Base-by-base conservation (phyloP, 2,329 filamentous ascomycete species). In the Colletotrichum melonis region DNA sequence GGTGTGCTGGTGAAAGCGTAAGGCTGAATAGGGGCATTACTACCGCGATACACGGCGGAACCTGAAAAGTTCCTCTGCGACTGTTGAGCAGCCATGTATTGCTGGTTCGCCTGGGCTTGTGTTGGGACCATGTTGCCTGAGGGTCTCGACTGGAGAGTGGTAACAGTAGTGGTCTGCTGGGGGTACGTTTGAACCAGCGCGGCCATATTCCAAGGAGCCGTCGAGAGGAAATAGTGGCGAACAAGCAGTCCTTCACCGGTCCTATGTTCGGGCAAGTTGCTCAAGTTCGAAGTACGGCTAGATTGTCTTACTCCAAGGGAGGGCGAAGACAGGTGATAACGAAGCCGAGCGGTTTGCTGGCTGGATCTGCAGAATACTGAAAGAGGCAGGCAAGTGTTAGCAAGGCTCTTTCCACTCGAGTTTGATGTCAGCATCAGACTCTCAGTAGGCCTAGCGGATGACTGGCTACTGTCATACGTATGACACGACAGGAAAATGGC, bases 141-240 rank as follows among this genome's bases (percentile, higher is more conserved):
- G 75, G 92, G 90, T 81, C 92, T 90, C 78, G 92, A 89, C 82
- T 95, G 93, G 79, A 95, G 91, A 89, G 95, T 93, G 76, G 92
- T 92, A 79, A 92, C 88, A 77, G 93, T 92, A 83, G 88, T 88
- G 80, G 92, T 91, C 84, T 94, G 92, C 85, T 94, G 92, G 79
- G 93, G 90, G 81, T 93, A 94, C 75, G 92, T 91, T 86, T 96
- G 94, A 80, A 95, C 92, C 87, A 96, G 88, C 83, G 94, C 93
- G 87, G 94, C 94, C 94, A 97, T 96, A 82, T 82, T 92, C 87
- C 62, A 60, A 70, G 46, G 42, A 65, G 56, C 46, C 66, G 60
- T 38, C 55, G 16, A 52, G 22, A 24, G 26, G 14, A 58, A 56
- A 60, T 8, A 69, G 67, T 62, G 55, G 46, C 60, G 24, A 70